phyloP scores from a whole-genome alignment of 805 yeast species.

The Ogataea populi-albae region DNA sequence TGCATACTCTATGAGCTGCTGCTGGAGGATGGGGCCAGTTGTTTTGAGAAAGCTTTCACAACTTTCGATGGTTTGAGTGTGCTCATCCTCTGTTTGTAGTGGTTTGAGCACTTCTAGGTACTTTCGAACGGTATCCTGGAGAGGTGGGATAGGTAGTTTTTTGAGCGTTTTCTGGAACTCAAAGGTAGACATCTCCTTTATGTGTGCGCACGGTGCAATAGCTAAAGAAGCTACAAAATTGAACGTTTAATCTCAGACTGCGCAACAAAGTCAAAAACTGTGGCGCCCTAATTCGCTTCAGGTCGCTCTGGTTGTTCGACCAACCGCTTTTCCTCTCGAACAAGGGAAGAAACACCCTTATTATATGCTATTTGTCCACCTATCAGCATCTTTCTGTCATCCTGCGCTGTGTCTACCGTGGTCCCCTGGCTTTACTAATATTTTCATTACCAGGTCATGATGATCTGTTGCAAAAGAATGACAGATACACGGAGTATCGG shows the following conservation, averaged over 20 bases:
- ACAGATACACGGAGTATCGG: conserved; percentile 18
- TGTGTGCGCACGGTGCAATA: no score
- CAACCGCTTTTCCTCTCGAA: no score
- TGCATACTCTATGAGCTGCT: conserved; percentile 59
- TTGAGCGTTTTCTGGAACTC: conserved; percentile 55
- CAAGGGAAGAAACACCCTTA: no score
- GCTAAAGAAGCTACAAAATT: no score
- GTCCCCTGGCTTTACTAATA: no score
- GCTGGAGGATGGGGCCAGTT: conserved; percentile 58
- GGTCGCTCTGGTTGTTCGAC: no score
- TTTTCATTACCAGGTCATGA: conserved; percentile 4
- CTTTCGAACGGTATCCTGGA: conserved; percentile 60
- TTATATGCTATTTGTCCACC: no score
- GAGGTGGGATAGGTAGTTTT: conserved; percentile 78
- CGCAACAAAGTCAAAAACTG: no score
- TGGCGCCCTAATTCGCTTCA: no score
- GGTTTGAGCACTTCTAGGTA: conserved; percentile 73
- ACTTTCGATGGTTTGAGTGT: conserved; percentile 55
- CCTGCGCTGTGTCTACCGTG: no score
- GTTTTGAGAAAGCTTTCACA: conserved; percentile 54
- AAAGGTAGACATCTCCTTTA: conserved; percentile 46
- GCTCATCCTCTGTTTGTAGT: conserved; percentile 74
- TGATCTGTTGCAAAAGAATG: conserved; percentile 14
- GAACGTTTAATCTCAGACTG: no score
- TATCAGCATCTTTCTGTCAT: no score